Evolutionary conservation across 169 alveolate species (phyloP), one percentile per base, ranked within the genome.

Genomic region (Plasmodium berghei): DNA sequence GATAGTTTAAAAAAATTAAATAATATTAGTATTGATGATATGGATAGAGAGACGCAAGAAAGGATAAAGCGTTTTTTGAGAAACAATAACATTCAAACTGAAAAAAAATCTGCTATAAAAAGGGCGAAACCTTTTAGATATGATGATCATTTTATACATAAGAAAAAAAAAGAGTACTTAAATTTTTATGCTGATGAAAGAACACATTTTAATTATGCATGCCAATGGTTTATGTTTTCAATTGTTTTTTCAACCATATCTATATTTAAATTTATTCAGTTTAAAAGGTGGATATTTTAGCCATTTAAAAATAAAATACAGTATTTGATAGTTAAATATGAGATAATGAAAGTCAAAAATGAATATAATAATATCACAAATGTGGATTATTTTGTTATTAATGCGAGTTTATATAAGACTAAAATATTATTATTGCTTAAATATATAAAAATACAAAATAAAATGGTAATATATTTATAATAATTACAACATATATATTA

Each of bases 191-290:
- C 98, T 9, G 98, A 95, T 83, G 97, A 96, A 55, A 95, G 93
- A 86, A 96, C 97, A 0, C 98, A 96, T 87, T 92, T 95, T 89
- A 96, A 95, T 94, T 96, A 96, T 67, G 98, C 98, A 45, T 88
- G 94, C 72, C 98, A 96, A 93, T 96, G 98, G 98, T 94, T 93
- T 87, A 92, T 93, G 18, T 85, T 92, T 92, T 92, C 95, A 3
- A 73, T 88, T 49, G 86, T 94, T n/a, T 75, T 90, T 58, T 88
- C 94, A 9, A 77, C 89, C 1, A 87, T 94, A 73, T 92, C 94
- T 42, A 69, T 87, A 20, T 94, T 92, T 73, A 94, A 94, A 85
- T 58, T 92, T 28, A 18, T 87, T 26, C 90, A 80, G 67, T 80
- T 80, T 24, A 80, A 80, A 62, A 80, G 28, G 42, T 80, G 90